Evolutionary conservation across 257 asterid genomes (phyloP).

Genomic region (Primulina tabacum): DNA sequence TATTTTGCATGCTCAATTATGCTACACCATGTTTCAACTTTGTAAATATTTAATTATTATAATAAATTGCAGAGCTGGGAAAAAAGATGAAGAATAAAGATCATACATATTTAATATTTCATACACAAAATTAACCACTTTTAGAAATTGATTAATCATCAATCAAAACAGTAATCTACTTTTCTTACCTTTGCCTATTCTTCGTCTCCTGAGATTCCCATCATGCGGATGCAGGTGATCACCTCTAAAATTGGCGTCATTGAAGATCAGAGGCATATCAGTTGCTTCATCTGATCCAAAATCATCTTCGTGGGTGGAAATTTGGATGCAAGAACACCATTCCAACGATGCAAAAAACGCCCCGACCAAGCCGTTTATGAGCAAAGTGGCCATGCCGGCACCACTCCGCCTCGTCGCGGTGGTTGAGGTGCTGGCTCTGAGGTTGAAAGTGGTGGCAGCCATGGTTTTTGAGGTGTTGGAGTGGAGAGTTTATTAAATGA

Average conservation of each 20-base stretch:
- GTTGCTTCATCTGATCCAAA: conserved; percentile 15
- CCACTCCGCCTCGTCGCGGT: background rate
- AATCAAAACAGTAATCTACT: background rate
- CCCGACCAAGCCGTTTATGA: conserved; percentile 35
- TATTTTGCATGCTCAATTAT: background rate
- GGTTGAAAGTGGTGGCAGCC: background rate
- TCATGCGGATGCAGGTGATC: background rate
- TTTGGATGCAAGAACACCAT: conserved; percentile 43
- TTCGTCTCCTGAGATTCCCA: background rate
- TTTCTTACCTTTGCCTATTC: background rate
- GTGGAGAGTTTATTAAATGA: too few relatives aligned
- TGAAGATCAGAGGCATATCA: background rate
- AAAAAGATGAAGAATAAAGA: too few relatives aligned
- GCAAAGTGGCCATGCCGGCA: conserved; percentile 33
- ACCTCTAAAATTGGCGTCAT: background rate
- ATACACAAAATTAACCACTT: background rate
- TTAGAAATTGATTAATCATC: background rate
- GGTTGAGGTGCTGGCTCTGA: background rate
- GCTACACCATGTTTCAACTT: background rate
- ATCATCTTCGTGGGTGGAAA: conserved; percentile 49
- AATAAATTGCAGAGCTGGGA: background rate
- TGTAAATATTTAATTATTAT: too few relatives aligned
- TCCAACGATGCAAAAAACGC: conserved; percentile 52
- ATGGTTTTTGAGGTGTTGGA: background rate
- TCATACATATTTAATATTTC: background rate